A percentile compares a stretch with the other conserved stretches of the same genome.
Conservation (phyloP, 805 yeast species). For the Isabelozyma pseudorhagii region DNA sequence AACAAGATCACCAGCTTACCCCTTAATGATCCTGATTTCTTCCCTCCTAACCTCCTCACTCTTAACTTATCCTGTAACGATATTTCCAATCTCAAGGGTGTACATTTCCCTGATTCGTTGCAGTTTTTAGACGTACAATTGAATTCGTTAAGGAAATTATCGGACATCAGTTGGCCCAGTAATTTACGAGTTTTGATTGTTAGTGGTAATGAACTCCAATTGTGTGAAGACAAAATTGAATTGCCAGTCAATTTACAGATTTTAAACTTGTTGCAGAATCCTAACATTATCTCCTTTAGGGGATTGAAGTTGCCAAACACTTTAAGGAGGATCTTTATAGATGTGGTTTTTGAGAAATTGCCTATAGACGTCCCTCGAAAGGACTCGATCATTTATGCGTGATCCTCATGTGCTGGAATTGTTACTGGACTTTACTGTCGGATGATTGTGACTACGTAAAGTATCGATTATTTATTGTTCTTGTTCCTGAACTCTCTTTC, state of each 20-base stretch:
- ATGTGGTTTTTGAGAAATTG: conserved; percentile 5
- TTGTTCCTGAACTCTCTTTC: too few relatives aligned
- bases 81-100: conserved; percentile 4
- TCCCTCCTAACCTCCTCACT: conserved; percentile 9
- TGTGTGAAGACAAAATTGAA: conserved; percentile 9
- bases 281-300: conserved; percentile 7
- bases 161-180: conserved; percentile 7
- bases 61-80: conserved; percentile 14
- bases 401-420: background rate
- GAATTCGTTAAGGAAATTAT: conserved; percentile 7
- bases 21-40: conserved; percentile 2
- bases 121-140: conserved; percentile 13
- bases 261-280: conserved; percentile 12
- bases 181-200: conserved; percentile 11
- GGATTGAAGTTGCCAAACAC: conserved; percentile 7
- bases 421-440: background rate
- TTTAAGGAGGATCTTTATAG: conserved; percentile 10
- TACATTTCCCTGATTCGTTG: conserved; percentile 9
- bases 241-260: conserved; percentile 10
- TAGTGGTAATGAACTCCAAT: conserved; percentile 12
- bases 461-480: background rate
- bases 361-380: conserved; percentile 1
- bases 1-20: conserved; percentile 10
- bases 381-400: conserved; percentile 1
- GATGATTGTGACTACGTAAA: background rate